Conservation (phyloP, 2,329 filamentous ascomycete genomes). For the Dactylellina sp. region DNA sequence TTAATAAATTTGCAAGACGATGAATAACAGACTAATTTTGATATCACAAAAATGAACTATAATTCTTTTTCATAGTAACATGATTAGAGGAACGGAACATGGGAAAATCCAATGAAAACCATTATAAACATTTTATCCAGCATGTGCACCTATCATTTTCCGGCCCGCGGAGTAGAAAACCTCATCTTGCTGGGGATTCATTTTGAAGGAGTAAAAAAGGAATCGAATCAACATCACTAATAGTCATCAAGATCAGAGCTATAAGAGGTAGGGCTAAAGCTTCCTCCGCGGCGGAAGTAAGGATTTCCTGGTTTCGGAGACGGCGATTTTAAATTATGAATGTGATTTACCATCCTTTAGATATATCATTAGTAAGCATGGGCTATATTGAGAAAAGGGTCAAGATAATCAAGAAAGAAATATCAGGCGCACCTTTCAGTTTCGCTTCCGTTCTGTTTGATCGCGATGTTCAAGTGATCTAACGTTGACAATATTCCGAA, state of each 20-base stretch:
- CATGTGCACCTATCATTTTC: too few relatives aligned
- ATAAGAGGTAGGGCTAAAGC: not conserved
- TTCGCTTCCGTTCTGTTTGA: conserved; percentile 53
- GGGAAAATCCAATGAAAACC: too few relatives aligned
- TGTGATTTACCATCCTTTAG: conserved; percentile 49
- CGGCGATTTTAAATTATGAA: conserved; percentile 44
- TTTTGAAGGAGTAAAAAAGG: too few relatives aligned
- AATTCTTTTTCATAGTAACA: too few relatives aligned
- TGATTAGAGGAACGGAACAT: too few relatives aligned
- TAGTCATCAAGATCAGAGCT: not conserved
- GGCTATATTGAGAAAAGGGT: not conserved
- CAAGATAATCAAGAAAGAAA: conserved; percentile 8
- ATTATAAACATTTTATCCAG: too few relatives aligned
- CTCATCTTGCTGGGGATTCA: too few relatives aligned
- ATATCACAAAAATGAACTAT: too few relatives aligned
- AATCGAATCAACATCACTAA: not conserved
- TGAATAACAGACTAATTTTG: too few relatives aligned
- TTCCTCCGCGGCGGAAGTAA: conserved; percentile 11
- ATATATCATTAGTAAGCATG: conserved; percentile 7
- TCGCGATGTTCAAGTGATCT: conserved; percentile 49
- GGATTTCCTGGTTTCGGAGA: conserved; percentile 18
- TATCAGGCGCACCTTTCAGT: conserved; percentile 52
- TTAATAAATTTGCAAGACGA: too few relatives aligned
- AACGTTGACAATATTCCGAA: conserved; percentile 54
- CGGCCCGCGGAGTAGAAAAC: too few relatives aligned